Conservation (phyloP, 2,329 filamentous ascomycete genomes). For the Aspergillus texensis region DNA sequence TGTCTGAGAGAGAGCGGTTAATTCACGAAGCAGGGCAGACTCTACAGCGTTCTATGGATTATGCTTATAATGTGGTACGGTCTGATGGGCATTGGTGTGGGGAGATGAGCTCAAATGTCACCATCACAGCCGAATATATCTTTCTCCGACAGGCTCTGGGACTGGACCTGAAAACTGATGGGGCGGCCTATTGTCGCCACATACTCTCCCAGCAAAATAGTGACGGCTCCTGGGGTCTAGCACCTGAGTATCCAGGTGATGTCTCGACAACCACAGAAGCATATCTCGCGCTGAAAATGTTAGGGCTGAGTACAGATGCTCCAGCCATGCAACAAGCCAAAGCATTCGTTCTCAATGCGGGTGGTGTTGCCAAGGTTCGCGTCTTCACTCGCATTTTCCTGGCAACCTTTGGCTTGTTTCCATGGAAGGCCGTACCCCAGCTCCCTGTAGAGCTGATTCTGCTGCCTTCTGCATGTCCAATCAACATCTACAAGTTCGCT, state of each 20-base stretch:
- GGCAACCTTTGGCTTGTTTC: constrained; percentile 37
- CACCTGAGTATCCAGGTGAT: constrained; percentile 26
- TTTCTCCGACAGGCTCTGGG: constrained; percentile 27
- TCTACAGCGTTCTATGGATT: not conserved
- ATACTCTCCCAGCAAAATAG: constrained; percentile 25
- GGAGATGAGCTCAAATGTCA: constrained; percentile 26
- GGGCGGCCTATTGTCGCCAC: constrained; percentile 11
- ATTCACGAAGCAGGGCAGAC: not conserved
- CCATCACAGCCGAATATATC: constrained; percentile 32
- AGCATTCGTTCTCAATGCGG: constrained; percentile 26
- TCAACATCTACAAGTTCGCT: constrained; percentile 36
- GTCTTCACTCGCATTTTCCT: constrained; percentile 35
- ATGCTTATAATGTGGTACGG: not conserved
- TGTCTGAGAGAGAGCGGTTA: not conserved
- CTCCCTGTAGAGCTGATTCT: constrained; percentile 39
- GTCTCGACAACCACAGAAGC: constrained; percentile 34
- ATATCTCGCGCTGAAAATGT: constrained; percentile 40
- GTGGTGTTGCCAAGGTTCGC: constrained; percentile 35
- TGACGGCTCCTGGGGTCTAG: constrained; percentile 37
- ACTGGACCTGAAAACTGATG: constrained; percentile 18
- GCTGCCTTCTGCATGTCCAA: constrained; percentile 26
- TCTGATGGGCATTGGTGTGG: constrained; percentile 31
- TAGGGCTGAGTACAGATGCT: constrained; percentile 23
- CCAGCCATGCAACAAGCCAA: constrained; percentile 22
- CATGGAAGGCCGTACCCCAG: constrained; percentile 36